Evolutionary conservation across 768 basidiomycete genomes (phyloP).

Genomic region (Mycena venus): DNA sequence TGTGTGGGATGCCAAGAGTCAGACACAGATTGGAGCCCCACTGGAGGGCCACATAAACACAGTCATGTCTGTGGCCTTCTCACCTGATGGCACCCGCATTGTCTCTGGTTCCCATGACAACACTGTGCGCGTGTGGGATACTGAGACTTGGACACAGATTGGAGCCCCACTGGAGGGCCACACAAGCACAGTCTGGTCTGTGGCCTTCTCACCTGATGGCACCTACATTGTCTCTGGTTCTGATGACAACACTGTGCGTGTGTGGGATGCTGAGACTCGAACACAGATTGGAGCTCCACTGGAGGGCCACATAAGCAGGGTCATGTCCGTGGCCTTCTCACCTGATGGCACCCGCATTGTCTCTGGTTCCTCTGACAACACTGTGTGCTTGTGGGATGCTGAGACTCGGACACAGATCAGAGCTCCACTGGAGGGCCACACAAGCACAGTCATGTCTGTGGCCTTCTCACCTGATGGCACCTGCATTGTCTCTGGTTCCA

Average conservation of each 20-base stretch:
- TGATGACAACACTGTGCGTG: too few relatives aligned
- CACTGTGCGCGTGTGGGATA: too few relatives aligned
- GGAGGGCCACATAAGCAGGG: slow-evolving; percentile 26
- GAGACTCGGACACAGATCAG: background rate
- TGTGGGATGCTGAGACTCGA: too few relatives aligned
- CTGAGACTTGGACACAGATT: background rate
- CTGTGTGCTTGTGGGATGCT: background rate
- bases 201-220: slow-evolving; percentile 12
- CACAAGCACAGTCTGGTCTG: background rate
- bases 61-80: too few relatives aligned
- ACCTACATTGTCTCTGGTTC: too few relatives aligned
- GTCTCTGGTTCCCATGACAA: too few relatives aligned
- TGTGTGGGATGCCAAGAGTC: background rate
- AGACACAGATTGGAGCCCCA: background rate
- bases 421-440: background rate
- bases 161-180: slow-evolving; percentile 19
- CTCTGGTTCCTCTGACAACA: background rate
- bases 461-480: too few relatives aligned
- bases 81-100: too few relatives aligned
- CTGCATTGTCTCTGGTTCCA: too few relatives aligned
- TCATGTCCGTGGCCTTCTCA: slow-evolving; percentile 19
- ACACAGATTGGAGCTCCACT: background rate
- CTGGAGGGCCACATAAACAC: background rate
- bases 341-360: too few relatives aligned
- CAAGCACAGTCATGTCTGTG: too few relatives aligned